Evolutionary conservation across 179 eudicot species (phyloP).

Genomic region (Camellia oleifera): DNA sequence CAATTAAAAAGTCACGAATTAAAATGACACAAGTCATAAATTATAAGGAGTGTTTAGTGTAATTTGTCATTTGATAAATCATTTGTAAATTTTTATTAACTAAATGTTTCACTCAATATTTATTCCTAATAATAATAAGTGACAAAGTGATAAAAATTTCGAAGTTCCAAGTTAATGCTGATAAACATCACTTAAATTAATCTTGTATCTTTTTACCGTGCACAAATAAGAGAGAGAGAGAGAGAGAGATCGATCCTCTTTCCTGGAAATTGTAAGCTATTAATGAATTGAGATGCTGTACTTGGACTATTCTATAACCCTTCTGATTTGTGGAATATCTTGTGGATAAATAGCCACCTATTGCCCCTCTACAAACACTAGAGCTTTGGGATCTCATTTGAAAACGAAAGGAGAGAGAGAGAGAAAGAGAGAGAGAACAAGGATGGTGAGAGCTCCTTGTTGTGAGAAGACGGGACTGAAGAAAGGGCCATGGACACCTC

Average conservation of each 20-base stretch:
- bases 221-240: too few relatives aligned
- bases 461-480: constrained; percentile 44
- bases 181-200: background rate
- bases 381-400: background rate
- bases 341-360: constrained; percentile 10
- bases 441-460: constrained; percentile 41
- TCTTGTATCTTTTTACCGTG: too few relatives aligned
- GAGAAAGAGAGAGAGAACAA: background rate
- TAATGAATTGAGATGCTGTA: background rate
- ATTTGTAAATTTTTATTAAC: too few relatives aligned
- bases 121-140: background rate
- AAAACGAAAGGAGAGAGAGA: background rate
- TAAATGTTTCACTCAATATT: too few relatives aligned
- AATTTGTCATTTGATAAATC: too few relatives aligned
- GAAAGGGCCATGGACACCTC: constrained; percentile 43
- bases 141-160: background rate
- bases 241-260: too few relatives aligned
- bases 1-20: too few relatives aligned
- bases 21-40: too few relatives aligned
- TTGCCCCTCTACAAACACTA: background rate
- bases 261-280: constrained; percentile 13
- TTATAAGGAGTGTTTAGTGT: too few relatives aligned
- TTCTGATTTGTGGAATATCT: background rate
- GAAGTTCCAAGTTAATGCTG: too few relatives aligned
- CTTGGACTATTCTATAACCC: background rate